Base-by-base conservation (phyloP, 2,329 filamentous ascomycete genomes). In the Verticillium nubilum region DNA sequence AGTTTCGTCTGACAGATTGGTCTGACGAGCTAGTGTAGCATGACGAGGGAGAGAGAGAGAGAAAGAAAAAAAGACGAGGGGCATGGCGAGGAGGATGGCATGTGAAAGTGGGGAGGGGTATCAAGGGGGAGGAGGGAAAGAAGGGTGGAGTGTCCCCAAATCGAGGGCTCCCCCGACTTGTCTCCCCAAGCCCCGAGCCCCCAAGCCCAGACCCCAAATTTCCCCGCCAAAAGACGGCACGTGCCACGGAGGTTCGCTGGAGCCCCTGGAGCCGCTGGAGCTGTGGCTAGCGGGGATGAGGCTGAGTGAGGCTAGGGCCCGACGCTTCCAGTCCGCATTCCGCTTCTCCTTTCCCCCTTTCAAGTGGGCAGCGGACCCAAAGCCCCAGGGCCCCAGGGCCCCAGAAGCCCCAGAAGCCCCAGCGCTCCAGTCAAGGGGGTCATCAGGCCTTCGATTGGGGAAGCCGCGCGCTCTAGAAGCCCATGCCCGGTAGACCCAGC, bases 1-100 rank as follows among this genome's bases (percentile, higher is more conserved):
- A 47, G 42, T 31, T 31, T 13, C 29, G 29, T 47, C 42, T 47
- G 42, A 47, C 42, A 47, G 42, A 23, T 47, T 47, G 42, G 29
- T 37, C 33, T 15, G 33, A 57, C 56, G 52, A 59, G 57, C 54
- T 59, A 57, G 47, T 27, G 19, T 56, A 54, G 19, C 19, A 27
- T 56, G 52, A 31, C 37, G 29, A 12, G n/a, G n/a, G n/a, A n/a
- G n/a, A n/a, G n/a, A n/a, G n/a, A n/a, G n/a, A n/a, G n/a, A n/a
- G 33, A 7, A 15, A 47, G 23, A 47, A 47, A 47, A 23, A 47
- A 47, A 12, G 7, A 47, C 42, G 17, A 33, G 56, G 56, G 37
- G 26, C 35, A 42, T 31, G 54, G 31, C 13, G 12, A 53, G 50
- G 25, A 13, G 27, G 47, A 27, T 52, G 47, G 27, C 52, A 53